A percentile compares a stretch with the other conserved stretches of the same genome.
Evolutionary conservation across 2,329 filamentous ascomycete species (phyloP).

Genomic region (Apiospora malaysiana): DNA sequence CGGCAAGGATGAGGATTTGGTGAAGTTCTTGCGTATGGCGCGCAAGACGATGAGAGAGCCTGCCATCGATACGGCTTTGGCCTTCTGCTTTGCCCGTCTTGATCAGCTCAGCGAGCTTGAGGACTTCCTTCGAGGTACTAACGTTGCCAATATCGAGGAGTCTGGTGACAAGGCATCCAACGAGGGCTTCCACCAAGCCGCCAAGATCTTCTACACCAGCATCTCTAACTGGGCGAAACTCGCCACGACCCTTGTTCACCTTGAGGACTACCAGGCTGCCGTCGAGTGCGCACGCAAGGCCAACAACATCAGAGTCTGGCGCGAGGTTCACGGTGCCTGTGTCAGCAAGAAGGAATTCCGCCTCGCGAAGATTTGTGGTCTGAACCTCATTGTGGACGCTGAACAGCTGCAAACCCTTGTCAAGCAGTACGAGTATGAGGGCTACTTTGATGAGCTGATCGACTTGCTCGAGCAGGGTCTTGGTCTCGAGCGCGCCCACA

Average conservation of each 20-base stretch:
- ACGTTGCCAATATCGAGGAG: constrained; percentile 94
- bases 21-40: constrained; percentile 96
- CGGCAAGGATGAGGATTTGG: constrained; percentile 95
- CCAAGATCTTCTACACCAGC: constrained; percentile 98
- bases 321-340: constrained; percentile 95
- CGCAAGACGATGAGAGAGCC: constrained; percentile 96
- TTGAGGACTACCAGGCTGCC: constrained; percentile 95
- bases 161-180: constrained; percentile 98
- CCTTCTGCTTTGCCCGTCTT: constrained; percentile 90
- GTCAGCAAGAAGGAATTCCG: constrained; percentile 99
- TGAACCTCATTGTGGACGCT: constrained; percentile 96
- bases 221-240: constrained; percentile 99
- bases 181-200: constrained; percentile 92
- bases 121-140: constrained; percentile 91
- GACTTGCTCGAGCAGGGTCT: constrained; percentile 91
- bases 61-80: constrained; percentile 89
- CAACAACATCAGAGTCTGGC: constrained; percentile 99
- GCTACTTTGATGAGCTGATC: constrained; percentile 99
- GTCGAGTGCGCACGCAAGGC: constrained; percentile 98
- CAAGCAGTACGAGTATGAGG: constrained; percentile 94
- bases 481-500: constrained; percentile 88
- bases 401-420: constrained; percentile 93
- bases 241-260: constrained; percentile 94
- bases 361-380: constrained; percentile 96
- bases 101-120: constrained; percentile 93